Percentiles rank a stretch among this genome's conserved stretches.
Evolutionary conservation across 2,329 filamentous ascomycete genomes (phyloP).

Genomic region (Ambrosiella xylebori): DNA sequence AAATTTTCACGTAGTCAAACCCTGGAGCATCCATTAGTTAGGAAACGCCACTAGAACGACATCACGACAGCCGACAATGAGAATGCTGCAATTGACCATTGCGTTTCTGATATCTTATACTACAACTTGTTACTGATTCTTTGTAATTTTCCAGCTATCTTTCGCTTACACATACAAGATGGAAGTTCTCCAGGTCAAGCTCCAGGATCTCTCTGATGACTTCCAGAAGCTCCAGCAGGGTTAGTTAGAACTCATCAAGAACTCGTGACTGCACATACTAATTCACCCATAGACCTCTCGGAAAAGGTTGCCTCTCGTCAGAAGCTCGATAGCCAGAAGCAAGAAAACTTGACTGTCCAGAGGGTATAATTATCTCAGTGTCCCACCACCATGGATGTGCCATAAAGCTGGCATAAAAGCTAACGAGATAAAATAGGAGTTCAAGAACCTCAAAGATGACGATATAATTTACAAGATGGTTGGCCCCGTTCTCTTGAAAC

Average conservation of each 20-base stretch:
- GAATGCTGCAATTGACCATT: background rate
- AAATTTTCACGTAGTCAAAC: constrained; percentile 9
- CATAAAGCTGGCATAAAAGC: background rate
- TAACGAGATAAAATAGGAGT: constrained; percentile 44
- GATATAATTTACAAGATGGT: constrained; percentile 93
- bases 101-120: background rate
- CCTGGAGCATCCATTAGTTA: background rate
- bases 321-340: constrained; percentile 82
- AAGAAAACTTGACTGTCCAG: constrained; percentile 80
- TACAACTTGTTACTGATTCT: background rate
- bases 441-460: constrained; percentile 57
- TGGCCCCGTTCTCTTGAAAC: constrained; percentile 82
- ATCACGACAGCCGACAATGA: background rate
- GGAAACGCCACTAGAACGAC: background rate
- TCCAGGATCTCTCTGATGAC: constrained; percentile 73
- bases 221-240: constrained; percentile 77
- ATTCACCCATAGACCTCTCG: constrained; percentile 50
- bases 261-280: constrained; percentile 5
- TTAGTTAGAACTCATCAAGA: constrained; percentile 21
- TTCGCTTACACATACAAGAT: constrained; percentile 25
- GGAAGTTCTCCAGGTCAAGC: constrained; percentile 55
- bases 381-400: background rate
- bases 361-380: constrained; percentile 34
- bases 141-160: background rate
- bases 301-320: constrained; percentile 61